Percentiles rank a stretch among this genome's conserved stretches.
Evolutionary conservation across 768 basidiomycete species (phyloP).

Genomic region (Mycena sanguinolenta): DNA sequence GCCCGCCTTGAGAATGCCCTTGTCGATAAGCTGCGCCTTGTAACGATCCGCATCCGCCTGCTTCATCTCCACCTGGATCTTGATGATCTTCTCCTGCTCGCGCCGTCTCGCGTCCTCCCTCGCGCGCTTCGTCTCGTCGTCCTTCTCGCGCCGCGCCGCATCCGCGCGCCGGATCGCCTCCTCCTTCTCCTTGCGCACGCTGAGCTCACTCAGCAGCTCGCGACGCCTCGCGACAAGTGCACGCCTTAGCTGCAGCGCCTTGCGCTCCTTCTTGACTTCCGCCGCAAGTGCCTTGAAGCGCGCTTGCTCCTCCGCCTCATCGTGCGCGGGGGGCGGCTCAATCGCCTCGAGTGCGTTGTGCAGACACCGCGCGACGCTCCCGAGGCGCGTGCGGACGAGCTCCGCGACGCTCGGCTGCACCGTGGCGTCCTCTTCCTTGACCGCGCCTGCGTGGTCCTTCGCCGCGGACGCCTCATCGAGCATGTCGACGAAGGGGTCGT

Average conservation of each 20-base stretch:
- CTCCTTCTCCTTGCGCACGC: conserved; percentile 89
- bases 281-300: conserved; percentile 71
- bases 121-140: conserved; percentile 72
- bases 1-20: conserved; percentile 66
- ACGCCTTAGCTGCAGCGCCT: conserved; percentile 81
- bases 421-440: conserved; percentile 45
- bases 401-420: conserved; percentile 82
- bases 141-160: conserved; percentile 71
- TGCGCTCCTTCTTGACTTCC: conserved; percentile 80
- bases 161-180: conserved; percentile 86
- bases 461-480: conserved; percentile 50
- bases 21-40: conserved; percentile 84
- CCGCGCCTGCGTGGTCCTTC: conserved; percentile 29
- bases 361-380: conserved; percentile 79
- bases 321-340: conserved; percentile 69
- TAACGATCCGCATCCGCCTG: conserved; percentile 91
- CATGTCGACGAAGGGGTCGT: conserved; percentile 73
- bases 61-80: conserved; percentile 84
- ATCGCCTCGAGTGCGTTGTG: conserved; percentile 76
- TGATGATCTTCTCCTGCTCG: conserved; percentile 74
- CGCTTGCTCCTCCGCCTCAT: conserved; percentile 70
- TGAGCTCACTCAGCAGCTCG: conserved; percentile 87
- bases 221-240: conserved; percentile 87
- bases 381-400: conserved; percentile 82
- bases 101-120: conserved; percentile 75